Evolutionary conservation across 352 stramenopile genomes (phyloP).

Genomic region (Globisporangium emineosum): DNA sequence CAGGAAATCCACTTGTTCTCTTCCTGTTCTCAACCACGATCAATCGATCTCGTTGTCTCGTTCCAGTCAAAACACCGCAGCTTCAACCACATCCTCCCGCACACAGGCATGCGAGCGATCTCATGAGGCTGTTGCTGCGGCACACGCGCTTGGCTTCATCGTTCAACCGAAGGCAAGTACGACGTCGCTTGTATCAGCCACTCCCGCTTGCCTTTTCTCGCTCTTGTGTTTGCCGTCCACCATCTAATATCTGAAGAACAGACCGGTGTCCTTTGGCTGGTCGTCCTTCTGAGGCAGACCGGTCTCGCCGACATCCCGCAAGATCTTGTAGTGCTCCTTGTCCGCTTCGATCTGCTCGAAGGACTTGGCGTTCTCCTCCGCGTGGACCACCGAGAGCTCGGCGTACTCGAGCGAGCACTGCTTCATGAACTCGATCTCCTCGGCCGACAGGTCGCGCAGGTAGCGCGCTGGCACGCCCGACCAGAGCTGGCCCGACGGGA

Average conservation of each 20-base stretch:
- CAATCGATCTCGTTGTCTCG: slow-evolving; percentile 2
- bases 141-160: background rate
- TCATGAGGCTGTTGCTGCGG: background rate
- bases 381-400: slow-evolving; percentile 74
- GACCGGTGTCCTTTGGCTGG: slow-evolving; percentile 70
- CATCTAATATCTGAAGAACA: slow-evolving; percentile 90
- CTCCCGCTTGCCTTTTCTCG: background rate
- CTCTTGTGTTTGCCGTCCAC: slow-evolving; percentile 1
- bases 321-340: slow-evolving; percentile 69
- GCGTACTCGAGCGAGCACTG: slow-evolving; percentile 85
- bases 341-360: slow-evolving; percentile 83
- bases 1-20: slow-evolving; percentile 8
- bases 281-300: slow-evolving; percentile 69
- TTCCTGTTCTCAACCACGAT: slow-evolving; percentile 8
- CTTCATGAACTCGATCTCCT: slow-evolving; percentile 89
- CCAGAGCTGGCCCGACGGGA: slow-evolving; percentile 89
- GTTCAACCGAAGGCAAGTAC: background rate
- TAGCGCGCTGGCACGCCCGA: slow-evolving; percentile 80
- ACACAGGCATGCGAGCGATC: background rate
- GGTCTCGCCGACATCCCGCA: slow-evolving; percentile 77
- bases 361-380: slow-evolving; percentile 71
- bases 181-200: background rate
- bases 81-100: background rate
- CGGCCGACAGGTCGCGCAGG: slow-evolving; percentile 78
- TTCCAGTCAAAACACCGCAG: background rate